These are phyloP conservation scores for Solanum pimpinellifolium DNA, from an alignment of 257 asterid species.

Conservation along the genomic window DNA sequence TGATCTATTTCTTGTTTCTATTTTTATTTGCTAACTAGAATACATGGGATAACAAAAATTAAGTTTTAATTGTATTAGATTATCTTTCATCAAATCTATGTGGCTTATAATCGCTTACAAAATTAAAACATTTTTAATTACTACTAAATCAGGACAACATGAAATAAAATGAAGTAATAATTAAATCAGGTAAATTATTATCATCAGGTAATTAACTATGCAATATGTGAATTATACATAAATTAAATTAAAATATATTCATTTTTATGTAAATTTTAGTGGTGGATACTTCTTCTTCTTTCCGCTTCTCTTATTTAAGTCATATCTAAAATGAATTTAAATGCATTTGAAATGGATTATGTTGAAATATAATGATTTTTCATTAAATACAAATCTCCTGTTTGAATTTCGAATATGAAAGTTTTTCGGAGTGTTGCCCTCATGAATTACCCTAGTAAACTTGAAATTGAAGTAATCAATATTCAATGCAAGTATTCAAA, in stretches of 20 bases:
- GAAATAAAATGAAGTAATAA: no score
- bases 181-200: no score
- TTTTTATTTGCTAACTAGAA: no score
- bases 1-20: no score
- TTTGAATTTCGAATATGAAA: neutral
- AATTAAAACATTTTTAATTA: no score
- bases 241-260: no score
- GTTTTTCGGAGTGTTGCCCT: neutral
- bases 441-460: neutral
- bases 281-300: neutral
- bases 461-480: no score
- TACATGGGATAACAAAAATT: no score
- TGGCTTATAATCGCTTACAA: neutral
- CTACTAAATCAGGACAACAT: no score
- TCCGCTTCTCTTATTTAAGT: neutral
- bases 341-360: neutral
- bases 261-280: neutral
- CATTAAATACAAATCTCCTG: neutral
- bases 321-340: neutral
- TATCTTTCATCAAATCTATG: neutral
- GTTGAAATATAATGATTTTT: neutral
- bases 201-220: no score
- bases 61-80: neutral
- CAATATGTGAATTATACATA: no score
- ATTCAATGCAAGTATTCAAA: no score